Percentiles rank a stretch among this genome's conserved stretches.
phyloP scores from a whole-genome alignment of 257 asterid species.

The Craterostigma plantagineum region DNA sequence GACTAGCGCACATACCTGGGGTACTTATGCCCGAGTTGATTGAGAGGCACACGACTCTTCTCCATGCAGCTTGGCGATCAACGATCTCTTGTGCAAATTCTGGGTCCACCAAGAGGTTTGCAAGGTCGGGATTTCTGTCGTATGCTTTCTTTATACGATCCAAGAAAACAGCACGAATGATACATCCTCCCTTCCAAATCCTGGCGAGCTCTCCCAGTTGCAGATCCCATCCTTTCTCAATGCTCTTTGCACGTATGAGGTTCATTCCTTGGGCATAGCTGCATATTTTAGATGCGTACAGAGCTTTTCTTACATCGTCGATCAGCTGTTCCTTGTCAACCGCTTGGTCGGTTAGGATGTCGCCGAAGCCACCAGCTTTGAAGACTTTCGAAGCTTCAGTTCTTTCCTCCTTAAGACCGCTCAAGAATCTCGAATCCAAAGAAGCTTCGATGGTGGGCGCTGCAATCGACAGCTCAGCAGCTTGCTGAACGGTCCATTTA shows the following conservation, averaged over 20 bases:
- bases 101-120: slow-evolving; percentile 81
- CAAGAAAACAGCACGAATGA: slow-evolving; percentile 86
- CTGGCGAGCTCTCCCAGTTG: slow-evolving; percentile 83
- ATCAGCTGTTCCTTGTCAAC: slow-evolving; percentile 53
- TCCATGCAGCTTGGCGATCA: slow-evolving; percentile 86
- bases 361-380: slow-evolving; percentile 49
- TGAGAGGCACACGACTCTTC: slow-evolving; percentile 75
- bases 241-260: slow-evolving; percentile 79
- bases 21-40: slow-evolving; percentile 79
- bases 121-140: slow-evolving; percentile 69
- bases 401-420: slow-evolving; percentile 90
- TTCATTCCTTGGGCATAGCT: slow-evolving; percentile 97
- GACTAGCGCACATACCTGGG: slow-evolving; percentile 93
- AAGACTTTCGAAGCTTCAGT: slow-evolving; percentile 69
- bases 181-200: slow-evolving; percentile 97
- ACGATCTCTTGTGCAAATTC: slow-evolving; percentile 80
- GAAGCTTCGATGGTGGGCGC: slow-evolving; percentile 96
- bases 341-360: slow-evolving; percentile 33
- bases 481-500: slow-evolving; percentile 96
- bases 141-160: slow-evolving; percentile 90
- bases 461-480: slow-evolving; percentile 84
- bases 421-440: slow-evolving; percentile 79
- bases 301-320: slow-evolving; percentile 77
- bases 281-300: slow-evolving; percentile 79
- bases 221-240: slow-evolving; percentile 79